A percentile compares a stretch with the other conserved stretches of the same genome.
Conservation (phyloP, 2,329 filamentous ascomycete species). For the Teratosphaeriaceae sp. region DNA sequence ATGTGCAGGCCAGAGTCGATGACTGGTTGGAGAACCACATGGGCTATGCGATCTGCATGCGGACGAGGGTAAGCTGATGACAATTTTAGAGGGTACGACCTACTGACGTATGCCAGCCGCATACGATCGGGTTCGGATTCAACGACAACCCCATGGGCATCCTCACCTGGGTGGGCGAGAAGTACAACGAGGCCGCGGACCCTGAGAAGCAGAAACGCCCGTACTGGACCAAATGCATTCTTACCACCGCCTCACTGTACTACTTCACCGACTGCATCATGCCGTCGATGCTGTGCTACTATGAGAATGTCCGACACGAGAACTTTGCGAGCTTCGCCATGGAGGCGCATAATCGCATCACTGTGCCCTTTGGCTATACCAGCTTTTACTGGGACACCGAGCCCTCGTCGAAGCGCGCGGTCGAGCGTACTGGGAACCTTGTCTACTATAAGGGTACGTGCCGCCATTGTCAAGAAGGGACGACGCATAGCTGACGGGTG, state of each 20-base stretch:
- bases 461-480: not conserved
- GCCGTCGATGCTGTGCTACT: slow-evolving; percentile 33
- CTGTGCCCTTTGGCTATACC: slow-evolving; percentile 32
- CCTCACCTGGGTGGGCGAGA: slow-evolving; percentile 40
- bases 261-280: slow-evolving; percentile 35
- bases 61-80: not conserved
- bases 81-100: slow-evolving; percentile 34
- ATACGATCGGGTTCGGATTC: slow-evolving; percentile 37
- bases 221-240: slow-evolving; percentile 28
- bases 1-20: slow-evolving; percentile 26
- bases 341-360: slow-evolving; percentile 31
- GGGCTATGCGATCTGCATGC: slow-evolving; percentile 29
- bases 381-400: slow-evolving; percentile 33
- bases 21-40: slow-evolving; percentile 36
- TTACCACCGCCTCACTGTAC: slow-evolving; percentile 30
- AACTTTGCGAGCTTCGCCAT: slow-evolving; percentile 32
- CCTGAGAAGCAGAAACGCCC: slow-evolving; percentile 28
- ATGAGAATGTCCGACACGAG: slow-evolving; percentile 34
- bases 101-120: no score
- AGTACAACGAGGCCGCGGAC: slow-evolving; percentile 35
- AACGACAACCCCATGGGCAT: slow-evolving; percentile 40
- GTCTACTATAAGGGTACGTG: slow-evolving; percentile 29
- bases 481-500: not conserved
- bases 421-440: slow-evolving; percentile 31
- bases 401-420: slow-evolving; percentile 29